phyloP scores from a whole-genome alignment of 345 rosid genomes.

The Citrus cavaleriei region DNA sequence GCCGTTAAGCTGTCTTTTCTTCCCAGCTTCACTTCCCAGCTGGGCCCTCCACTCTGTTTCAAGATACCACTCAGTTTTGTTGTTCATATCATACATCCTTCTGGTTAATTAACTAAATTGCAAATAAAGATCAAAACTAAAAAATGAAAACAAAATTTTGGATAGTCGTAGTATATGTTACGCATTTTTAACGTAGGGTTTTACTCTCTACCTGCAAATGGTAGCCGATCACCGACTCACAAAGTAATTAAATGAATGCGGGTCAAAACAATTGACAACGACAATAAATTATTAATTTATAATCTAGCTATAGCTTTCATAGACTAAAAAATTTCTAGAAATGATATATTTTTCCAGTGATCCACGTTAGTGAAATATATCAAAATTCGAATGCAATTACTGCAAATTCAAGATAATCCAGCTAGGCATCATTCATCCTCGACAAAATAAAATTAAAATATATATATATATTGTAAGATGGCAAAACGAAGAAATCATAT shows the following conservation, averaged over 20 bases:
- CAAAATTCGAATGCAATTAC: no score
- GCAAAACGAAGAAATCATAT: no score
- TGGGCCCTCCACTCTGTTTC: conserved; percentile 78
- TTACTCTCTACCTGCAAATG: background rate
- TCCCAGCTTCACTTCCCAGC: conserved; percentile 85
- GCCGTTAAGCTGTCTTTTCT: conserved; percentile 79
- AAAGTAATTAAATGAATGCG: background rate
- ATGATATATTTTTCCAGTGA: no score
- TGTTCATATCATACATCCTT: no score
- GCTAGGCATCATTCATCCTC: no score
- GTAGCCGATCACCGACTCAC: background rate
- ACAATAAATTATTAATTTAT: no score
- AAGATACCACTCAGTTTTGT: background rate
- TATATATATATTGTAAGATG: no score
- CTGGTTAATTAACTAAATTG: background rate
- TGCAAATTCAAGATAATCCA: no score
- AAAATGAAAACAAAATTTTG: background rate
- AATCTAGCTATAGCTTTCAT: no score
- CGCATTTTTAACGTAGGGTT: background rate
- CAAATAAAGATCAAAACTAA: background rate
- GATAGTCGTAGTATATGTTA: background rate
- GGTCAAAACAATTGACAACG: background rate
- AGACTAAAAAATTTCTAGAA: no score
- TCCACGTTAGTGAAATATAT: no score
- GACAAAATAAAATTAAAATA: background rate